These are phyloP conservation scores for Aulographum hederae DNA, from an alignment of 2,329 filamentous ascomycete genomes.

Conservation along the genomic window DNA sequence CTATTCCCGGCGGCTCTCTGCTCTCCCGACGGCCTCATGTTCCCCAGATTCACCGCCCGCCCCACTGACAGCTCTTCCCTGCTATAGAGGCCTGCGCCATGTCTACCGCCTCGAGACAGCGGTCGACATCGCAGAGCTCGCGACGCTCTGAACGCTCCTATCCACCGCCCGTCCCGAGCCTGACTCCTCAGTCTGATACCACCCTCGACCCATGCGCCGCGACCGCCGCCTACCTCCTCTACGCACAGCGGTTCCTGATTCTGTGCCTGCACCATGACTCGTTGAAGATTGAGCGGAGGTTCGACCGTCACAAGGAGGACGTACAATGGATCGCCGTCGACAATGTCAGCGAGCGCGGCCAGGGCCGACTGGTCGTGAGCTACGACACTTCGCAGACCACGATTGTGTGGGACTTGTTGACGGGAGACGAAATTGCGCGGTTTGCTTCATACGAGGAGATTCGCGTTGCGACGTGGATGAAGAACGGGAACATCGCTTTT, in stretches of 20 bases:
- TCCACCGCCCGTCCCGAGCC: conserved; percentile 23
- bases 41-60: conserved; percentile 1
- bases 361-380: conserved; percentile 74
- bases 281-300: conserved; percentile 70
- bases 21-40: conserved; percentile 12
- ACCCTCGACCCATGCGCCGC: conserved; percentile 74
- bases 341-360: conserved; percentile 73
- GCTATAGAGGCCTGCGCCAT: conserved; percentile 19
- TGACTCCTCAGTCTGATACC: conserved; percentile 27
- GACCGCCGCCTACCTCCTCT: conserved; percentile 79
- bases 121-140: conserved; percentile 19
- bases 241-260: conserved; percentile 64
- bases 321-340: conserved; percentile 75
- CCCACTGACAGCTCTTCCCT: too few relatives aligned
- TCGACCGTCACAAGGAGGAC: conserved; percentile 67
- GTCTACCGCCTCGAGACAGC: conserved; percentile 23
- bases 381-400: conserved; percentile 83
- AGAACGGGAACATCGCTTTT: conserved; percentile 90
- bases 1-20: conserved; percentile 9
- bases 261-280: conserved; percentile 87
- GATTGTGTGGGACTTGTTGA: conserved; percentile 93
- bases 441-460: conserved; percentile 84
- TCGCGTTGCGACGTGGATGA: conserved; percentile 81
- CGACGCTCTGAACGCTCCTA: conserved; percentile 13
- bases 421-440: conserved; percentile 75